Conservation (phyloP, 2,329 filamentous ascomycete genomes). For the Ustilaginoidea virens region DNA sequence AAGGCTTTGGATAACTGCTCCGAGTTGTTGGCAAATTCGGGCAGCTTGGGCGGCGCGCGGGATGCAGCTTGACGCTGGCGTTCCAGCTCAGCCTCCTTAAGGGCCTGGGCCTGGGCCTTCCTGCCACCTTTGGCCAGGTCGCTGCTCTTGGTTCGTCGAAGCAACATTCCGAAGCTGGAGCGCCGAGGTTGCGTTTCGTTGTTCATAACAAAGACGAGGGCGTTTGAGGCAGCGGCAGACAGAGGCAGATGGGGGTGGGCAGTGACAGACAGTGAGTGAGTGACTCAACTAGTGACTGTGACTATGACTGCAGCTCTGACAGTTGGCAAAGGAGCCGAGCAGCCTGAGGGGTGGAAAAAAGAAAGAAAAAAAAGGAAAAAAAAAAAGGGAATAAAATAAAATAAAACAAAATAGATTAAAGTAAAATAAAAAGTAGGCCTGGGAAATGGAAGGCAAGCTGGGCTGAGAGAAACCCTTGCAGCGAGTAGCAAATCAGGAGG, state of each 20-base stretch:
- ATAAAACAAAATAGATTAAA: no score
- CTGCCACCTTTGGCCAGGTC: slow-evolving; percentile 45
- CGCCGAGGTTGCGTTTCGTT: slow-evolving; percentile 17
- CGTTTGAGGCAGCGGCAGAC: not conserved
- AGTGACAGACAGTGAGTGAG: no score
- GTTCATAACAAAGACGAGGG: slow-evolving; percentile 5
- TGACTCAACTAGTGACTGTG: no score
- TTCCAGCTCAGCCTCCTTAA: slow-evolving; percentile 33
- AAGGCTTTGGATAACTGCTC: slow-evolving; percentile 30
- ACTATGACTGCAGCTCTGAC: no score
- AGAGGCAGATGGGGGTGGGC: not conserved
- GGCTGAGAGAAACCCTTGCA: no score
- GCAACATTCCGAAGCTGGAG: slow-evolving; percentile 40
- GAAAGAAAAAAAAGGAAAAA: no score
- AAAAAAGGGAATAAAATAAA: no score
- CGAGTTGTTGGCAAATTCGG: slow-evolving; percentile 33
- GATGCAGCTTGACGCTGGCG: slow-evolving; percentile 32
- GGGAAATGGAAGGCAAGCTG: no score
- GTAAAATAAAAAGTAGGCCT: no score
- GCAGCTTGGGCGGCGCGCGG: slow-evolving; percentile 34
- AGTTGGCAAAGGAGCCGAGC: no score
- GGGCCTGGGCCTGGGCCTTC: slow-evolving; percentile 41
- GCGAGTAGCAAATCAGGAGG: no score
- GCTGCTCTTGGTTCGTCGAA: slow-evolving; percentile 52
- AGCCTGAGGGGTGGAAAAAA: no score